These are phyloP conservation scores for Colletotrichum eleusines DNA, from an alignment of 2,329 filamentous ascomycete species.

Conservation along the genomic window DNA sequence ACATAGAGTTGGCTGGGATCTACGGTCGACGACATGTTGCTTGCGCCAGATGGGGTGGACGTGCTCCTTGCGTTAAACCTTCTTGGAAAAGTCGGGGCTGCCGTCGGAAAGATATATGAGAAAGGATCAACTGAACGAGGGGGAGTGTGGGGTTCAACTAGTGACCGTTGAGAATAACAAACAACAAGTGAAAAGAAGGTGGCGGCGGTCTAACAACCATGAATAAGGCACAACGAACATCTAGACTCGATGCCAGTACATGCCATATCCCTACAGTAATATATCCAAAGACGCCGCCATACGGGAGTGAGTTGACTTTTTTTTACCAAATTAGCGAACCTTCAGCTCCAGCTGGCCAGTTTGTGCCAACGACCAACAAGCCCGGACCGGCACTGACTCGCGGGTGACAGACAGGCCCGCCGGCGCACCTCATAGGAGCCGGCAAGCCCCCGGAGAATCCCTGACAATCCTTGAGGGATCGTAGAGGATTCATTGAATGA, in stretches of 20 bases:
- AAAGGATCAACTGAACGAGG: background rate
- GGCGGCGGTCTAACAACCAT: background rate
- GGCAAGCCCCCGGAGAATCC: background rate
- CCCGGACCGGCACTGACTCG: background rate
- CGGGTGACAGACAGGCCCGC: background rate
- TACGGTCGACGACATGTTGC: slow-evolving; percentile 38
- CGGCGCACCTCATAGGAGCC: too few relatives aligned
- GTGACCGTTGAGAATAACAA: background rate
- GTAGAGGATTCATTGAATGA: background rate
- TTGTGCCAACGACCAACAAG: background rate
- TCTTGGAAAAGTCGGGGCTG: too few relatives aligned
- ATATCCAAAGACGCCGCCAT: background rate
- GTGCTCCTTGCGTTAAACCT: background rate
- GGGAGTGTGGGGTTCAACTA: background rate
- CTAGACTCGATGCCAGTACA: background rate
- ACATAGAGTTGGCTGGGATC: slow-evolving; percentile 36
- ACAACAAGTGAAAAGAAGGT: background rate
- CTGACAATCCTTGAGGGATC: background rate
- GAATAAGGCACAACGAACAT: background rate
- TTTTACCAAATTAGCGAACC: too few relatives aligned
- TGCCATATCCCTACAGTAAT: background rate
- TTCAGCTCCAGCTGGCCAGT: too few relatives aligned
- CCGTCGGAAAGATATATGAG: background rate
- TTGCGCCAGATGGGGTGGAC: background rate
- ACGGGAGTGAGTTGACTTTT: too few relatives aligned